A percentile compares a stretch with the other conserved stretches of the same genome.
phyloP scores from a whole-genome alignment of 108 stramenopile species.

The Skeletonema tropicum region DNA sequence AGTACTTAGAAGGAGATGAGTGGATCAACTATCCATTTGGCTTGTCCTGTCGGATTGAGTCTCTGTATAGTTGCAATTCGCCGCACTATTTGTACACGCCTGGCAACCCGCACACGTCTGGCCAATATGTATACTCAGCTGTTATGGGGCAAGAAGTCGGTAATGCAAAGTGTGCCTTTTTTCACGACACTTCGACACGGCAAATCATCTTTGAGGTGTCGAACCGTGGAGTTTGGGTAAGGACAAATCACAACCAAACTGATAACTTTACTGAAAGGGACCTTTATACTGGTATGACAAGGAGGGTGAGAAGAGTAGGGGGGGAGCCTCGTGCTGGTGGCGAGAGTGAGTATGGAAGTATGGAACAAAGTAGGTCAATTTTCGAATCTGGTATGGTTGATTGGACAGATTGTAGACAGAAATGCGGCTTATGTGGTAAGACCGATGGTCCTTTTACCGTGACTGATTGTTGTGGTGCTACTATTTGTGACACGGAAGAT shows the following conservation, averaged over 20 bases:
- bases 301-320: constrained; percentile 1
- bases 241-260: background rate
- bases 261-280: constrained; percentile 3
- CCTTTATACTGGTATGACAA: constrained; percentile 1
- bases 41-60: constrained; percentile 2
- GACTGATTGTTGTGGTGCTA: constrained; percentile 12
- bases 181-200: constrained; percentile 4
- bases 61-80: background rate
- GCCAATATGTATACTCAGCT: background rate
- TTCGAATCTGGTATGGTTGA: constrained; percentile 14
- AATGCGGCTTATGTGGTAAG: constrained; percentile 19
- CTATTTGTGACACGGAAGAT: constrained; percentile 12
- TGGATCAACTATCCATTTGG: background rate
- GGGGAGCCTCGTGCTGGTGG: constrained; percentile 8
- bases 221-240: constrained; percentile 4
- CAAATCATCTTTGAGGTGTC: constrained; percentile 15
- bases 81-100: constrained; percentile 14
- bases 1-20: background rate
- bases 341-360: background rate
- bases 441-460: constrained; percentile 11
- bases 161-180: background rate
- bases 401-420: constrained; percentile 9
- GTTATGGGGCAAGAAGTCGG: background rate
- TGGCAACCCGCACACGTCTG: constrained; percentile 7
- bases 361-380: background rate